phyloP scores from a whole-genome alignment of 352 stramenopile species.

The Globisporangium nunn region DNA sequence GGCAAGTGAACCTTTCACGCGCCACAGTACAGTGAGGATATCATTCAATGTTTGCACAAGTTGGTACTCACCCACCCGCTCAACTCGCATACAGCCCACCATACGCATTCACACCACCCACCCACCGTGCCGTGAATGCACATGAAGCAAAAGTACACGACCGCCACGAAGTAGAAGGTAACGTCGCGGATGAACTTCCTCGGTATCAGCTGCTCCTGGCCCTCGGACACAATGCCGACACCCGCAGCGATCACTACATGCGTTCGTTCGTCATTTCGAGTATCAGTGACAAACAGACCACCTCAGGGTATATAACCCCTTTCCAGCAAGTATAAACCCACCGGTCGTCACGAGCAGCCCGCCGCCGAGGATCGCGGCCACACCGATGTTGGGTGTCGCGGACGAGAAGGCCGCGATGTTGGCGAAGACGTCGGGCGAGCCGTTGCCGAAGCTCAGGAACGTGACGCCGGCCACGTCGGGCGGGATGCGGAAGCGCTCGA shows the following conservation, averaged over 20 bases:
- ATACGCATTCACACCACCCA: not conserved
- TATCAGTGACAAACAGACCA: too few relatives aligned
- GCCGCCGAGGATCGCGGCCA: conserved; percentile 63
- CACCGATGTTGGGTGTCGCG: conserved; percentile 54
- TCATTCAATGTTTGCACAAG: too few relatives aligned
- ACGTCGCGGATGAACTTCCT: conserved; percentile 73
- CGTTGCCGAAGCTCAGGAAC: conserved; percentile 79
- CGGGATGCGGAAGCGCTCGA: conserved; percentile 72
- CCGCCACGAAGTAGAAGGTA: conserved; percentile 57
- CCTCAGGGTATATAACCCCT: not conserved
- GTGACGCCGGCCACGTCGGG: conserved; percentile 69
- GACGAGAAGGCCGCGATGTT: conserved; percentile 71
- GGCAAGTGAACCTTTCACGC: conserved; percentile 34
- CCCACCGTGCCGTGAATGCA: conserved; percentile 54
- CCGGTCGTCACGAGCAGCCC: conserved; percentile 67
- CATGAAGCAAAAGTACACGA: conserved; percentile 65
- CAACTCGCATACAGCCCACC: too few relatives aligned
- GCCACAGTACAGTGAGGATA: too few relatives aligned
- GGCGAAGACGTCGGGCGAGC: conserved; percentile 71
- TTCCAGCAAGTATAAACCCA: conserved; percentile 2
- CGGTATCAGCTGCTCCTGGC: conserved; percentile 68
- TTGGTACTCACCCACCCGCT: too few relatives aligned
- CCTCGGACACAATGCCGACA: conserved; percentile 58
- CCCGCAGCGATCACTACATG: conserved; percentile 53
- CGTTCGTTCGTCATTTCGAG: not conserved